Evolutionary conservation across 2,329 filamentous ascomycete species (phyloP).

Genomic region (Cadophora luteo-olivacea): DNA sequence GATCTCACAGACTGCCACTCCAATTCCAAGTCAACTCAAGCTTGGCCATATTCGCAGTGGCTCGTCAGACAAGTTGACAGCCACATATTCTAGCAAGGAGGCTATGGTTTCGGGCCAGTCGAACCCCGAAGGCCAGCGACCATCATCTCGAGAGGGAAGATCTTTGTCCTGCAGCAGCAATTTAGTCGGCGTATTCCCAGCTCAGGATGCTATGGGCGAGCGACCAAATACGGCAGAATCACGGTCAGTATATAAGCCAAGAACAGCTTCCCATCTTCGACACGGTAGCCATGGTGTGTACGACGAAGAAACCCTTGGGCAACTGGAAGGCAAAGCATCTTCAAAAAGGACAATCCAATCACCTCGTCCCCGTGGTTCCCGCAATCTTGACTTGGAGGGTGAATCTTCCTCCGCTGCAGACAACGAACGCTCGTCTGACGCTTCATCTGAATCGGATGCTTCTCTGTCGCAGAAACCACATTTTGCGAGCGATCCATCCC

Average conservation of each 20-base stretch:
- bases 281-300: constrained; percentile 41
- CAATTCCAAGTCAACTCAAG: constrained; percentile 36
- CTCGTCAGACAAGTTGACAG: constrained; percentile 26
- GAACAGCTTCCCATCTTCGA: constrained; percentile 44
- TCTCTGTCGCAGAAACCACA: constrained; percentile 36
- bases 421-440: constrained; percentile 42
- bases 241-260: constrained; percentile 43
- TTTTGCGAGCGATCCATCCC: constrained; percentile 16
- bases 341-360: constrained; percentile 32
- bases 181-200: constrained; percentile 15
- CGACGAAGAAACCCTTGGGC: constrained; percentile 39
- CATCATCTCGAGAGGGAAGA: constrained; percentile 25
- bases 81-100: constrained; percentile 26
- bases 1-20: constrained; percentile 53
- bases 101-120: constrained; percentile 15
- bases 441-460: constrained; percentile 41
- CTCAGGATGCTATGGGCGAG: constrained; percentile 3
- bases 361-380: constrained; percentile 32
- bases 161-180: constrained; percentile 17
- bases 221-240: background rate
- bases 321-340: constrained; percentile 36
- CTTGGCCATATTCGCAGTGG: constrained; percentile 27
- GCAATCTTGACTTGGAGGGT: constrained; percentile 25
- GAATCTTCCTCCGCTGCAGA: constrained; percentile 41
- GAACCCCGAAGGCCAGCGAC: constrained; percentile 9